Percentiles rank a stretch among this genome's conserved stretches.
These are phyloP conservation scores for Tolypocladium capitatum DNA, from an alignment of 2,329 filamentous ascomycete species.

Conservation along the genomic window DNA sequence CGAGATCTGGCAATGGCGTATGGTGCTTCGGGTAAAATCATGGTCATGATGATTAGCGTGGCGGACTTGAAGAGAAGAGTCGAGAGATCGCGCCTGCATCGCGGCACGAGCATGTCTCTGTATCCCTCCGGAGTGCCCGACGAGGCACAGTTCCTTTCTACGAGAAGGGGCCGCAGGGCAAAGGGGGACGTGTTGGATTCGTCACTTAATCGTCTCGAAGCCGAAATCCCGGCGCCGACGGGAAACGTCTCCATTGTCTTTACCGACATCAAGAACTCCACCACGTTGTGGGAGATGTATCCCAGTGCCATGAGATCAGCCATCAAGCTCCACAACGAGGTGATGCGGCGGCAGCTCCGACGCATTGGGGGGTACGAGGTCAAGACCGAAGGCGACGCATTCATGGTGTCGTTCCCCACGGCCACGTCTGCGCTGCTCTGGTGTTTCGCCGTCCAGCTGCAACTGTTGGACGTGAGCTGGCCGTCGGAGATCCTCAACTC, in stretches of 20 bases:
- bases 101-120: slow-evolving; percentile 75
- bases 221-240: slow-evolving; percentile 80
- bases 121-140: slow-evolving; percentile 63
- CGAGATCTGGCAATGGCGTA: slow-evolving; percentile 93
- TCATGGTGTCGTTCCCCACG: slow-evolving; percentile 97
- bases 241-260: slow-evolving; percentile 91
- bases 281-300: slow-evolving; percentile 88
- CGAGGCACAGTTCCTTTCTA: slow-evolving; percentile 50
- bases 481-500: slow-evolving; percentile 85
- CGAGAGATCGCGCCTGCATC: slow-evolving; percentile 58
- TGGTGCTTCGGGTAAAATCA: slow-evolving; percentile 85
- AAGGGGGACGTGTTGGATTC: slow-evolving; percentile 66
- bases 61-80: slow-evolving; percentile 74
- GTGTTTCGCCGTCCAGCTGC: slow-evolving; percentile 88
- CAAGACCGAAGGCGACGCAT: slow-evolving; percentile 98
- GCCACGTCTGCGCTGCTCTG: slow-evolving; percentile 88
- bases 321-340: slow-evolving; percentile 94
- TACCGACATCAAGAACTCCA: slow-evolving; percentile 98
- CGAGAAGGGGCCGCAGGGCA: slow-evolving; percentile 50
- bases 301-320: slow-evolving; percentile 91
- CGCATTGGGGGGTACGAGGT: slow-evolving; percentile 96
- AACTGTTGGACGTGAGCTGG: slow-evolving; percentile 82
- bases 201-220: slow-evolving; percentile 71
- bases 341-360: slow-evolving; percentile 86
- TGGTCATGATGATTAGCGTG: slow-evolving; percentile 97